Evolutionary conservation across 805 yeast genomes (phyloP), one percentile per base, ranked within the genome.

Genomic region (Debaryomyces tyrocola): DNA sequence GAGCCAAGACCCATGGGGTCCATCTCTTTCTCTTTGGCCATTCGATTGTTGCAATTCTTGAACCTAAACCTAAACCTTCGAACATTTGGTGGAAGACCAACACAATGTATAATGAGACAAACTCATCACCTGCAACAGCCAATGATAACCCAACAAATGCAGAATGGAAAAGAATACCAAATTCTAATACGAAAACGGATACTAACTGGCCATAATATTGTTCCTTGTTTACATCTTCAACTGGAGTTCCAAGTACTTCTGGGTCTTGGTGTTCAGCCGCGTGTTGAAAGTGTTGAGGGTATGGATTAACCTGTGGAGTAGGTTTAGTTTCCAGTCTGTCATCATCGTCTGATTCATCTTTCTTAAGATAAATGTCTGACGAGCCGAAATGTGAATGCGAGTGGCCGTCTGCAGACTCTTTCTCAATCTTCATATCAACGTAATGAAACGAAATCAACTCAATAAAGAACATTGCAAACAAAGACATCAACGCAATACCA

Each of bases 61-160:
- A 78, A 20, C 96, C 96, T 53, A 89, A 71, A 48, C 96, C 96
- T 41, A 89, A 73, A 41, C 96, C 96, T 68, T 88, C 96, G 59
- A 88, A 88, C 73, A 83, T 74, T 66, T 88, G 96, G 62, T 89
- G 90, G 74, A 81, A 82, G 4, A 83, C 79, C 37, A 72, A 51
- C n/a, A 85, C 96, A 51, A 85, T 77, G 63, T 85, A 87, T 41
- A 88, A 69, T 5, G 87, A 78, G 48, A 72, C 78, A 60, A 87
- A 88, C 60, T 85, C 92, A 2, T 80, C 85, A 41, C 91, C 94
- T 4, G 94, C 73, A 14, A 86, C 86, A 1, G 94, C 87, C 39
- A 88, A 71, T 0, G 94, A 77, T 43, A 89, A 71, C 20, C 96
- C 96, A 46, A 89, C 78, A 57, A 89, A 87, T 2, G 89, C 79